Evolutionary conservation across 148 eudicot genomes (phyloP).

Genomic region (Gaultheria prostrata): DNA sequence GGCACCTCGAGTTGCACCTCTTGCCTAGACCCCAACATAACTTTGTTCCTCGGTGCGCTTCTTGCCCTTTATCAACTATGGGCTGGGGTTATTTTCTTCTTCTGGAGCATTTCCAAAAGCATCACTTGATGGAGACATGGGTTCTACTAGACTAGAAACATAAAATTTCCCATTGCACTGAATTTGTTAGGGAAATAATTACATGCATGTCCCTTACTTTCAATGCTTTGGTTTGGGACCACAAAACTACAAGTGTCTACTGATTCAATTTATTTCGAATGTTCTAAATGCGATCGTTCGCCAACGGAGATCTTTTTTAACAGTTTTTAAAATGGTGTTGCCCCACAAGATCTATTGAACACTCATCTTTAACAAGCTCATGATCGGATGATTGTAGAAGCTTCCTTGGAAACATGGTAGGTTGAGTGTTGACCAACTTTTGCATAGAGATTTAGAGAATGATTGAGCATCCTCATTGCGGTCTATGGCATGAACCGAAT

Average conservation of each 20-base stretch:
- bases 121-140: conserved; percentile 20
- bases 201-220: not conserved
- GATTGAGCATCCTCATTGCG: too few relatives aligned
- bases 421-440: too few relatives aligned
- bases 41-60: too few relatives aligned
- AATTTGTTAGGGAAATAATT: not conserved
- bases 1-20: too few relatives aligned
- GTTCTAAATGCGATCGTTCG: conserved; percentile 16
- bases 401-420: too few relatives aligned
- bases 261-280: conserved; percentile 20
- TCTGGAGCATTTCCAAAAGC: conserved; percentile 26
- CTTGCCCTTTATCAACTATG: too few relatives aligned
- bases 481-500: too few relatives aligned
- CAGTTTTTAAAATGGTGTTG: conserved; percentile 24
- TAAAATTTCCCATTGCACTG: conserved; percentile 26
- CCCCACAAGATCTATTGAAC: conserved; percentile 17
- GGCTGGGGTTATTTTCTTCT: not conserved
- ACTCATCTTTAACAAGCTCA: conserved; percentile 19
- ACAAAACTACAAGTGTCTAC: conserved; percentile 16
- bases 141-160: conserved; percentile 23
- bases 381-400: not conserved
- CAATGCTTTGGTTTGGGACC: conserved; percentile 23
- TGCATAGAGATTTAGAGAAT: too few relatives aligned
- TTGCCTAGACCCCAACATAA: too few relatives aligned
- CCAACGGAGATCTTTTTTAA: conserved; percentile 23